Evolutionary conservation across 352 stramenopile species (phyloP), one percentile per base, ranked within the genome.

Genomic region (Albugo candida): DNA sequence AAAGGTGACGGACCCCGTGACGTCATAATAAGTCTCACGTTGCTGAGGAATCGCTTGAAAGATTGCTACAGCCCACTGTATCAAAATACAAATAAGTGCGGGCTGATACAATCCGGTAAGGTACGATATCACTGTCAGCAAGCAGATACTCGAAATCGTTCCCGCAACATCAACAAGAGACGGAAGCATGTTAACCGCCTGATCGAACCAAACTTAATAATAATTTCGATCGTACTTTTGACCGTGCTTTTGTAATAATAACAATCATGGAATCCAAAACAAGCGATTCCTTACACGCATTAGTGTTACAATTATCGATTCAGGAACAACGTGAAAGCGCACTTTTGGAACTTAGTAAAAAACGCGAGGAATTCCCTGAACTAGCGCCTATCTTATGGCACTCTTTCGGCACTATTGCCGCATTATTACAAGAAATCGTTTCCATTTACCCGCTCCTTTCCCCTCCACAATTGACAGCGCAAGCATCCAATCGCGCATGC

Each of bases 321-420:
- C 81, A 81, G 2, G 88, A 97, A 47, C 81, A 97, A 70, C 74
- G 95, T 41, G 95, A 98, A 65, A 83, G 72, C 35, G 94, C 95
- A n/a, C 60, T 99, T 17, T 61, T 98, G 37, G 93, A 98, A 77
- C 75, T 99, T 10, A 98, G 89, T 60, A 99, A 99, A 67, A 97
- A 98, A 65, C 77, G 95, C 44, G 95, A 99, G 69, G 80, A 86
- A 51, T 98, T 97, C 56, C 70, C 86, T 5, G 94, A 99, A 61
- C 69, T 99, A 34, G 95, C 95, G 41, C 94, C 94, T 31, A 97
- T 98, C 50, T 71, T 99, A 6, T 99, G 94, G 94, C 92, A 98
- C 62, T 97, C 87, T 21, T 95, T 96, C 41, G 95, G 94, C 36
- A 98, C 93, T 1, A 92, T 99, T 13, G 80, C 93, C 1, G 94